Base-by-base conservation (phyloP, 768 basidiomycete genomes). In the Tulasnella sp. region DNA sequence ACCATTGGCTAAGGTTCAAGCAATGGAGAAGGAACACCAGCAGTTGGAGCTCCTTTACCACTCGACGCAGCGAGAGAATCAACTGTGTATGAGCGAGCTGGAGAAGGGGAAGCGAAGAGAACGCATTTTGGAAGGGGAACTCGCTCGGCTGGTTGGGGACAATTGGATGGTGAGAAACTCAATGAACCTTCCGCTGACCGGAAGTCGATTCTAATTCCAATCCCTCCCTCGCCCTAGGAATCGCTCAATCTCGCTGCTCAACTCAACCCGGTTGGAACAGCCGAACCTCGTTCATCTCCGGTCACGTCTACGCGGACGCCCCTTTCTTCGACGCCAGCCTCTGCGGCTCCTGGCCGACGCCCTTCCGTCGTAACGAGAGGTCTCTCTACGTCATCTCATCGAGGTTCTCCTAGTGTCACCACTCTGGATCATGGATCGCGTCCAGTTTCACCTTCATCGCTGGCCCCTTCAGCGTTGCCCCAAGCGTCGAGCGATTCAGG, bases 1-100 rank as follows among this genome's bases (percentile, higher is more conserved):
- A 14, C 87, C 91, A 5, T 73, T 88, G 41, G 90, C 92, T 74
- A 81, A 81, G 0, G 82, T 93, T 34, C 87, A 90, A 73, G 83
- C 83, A 40, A 79, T 92, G 37, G 83, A 89, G 78, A 88, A 86
- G 76, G 92, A 93, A 75, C 87, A 88, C 76, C 87, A 87, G 76
- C 89, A 90, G 72, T 81, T 92, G 0, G 92, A 92, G 42, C 81
- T 94, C 19, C 81, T 94, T 3, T 80, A 92, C 0, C 86, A 90
- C 73, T 92, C 91, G 0, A 93, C 92, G 0, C 91, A 92, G 75
- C 82, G 91, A 66, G 92, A 94, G 81, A 94, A 94, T 76, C 91
- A 93, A 76, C 83, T 89, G 65, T 90, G 88, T 74, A 93, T 94
- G 92, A 83, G 86, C 0, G 90, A 92, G 73, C 82, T 92, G 2